Evolutionary conservation across 2,329 filamentous ascomycete species (phyloP).

Genomic region (Metarhizium brunneum): DNA sequence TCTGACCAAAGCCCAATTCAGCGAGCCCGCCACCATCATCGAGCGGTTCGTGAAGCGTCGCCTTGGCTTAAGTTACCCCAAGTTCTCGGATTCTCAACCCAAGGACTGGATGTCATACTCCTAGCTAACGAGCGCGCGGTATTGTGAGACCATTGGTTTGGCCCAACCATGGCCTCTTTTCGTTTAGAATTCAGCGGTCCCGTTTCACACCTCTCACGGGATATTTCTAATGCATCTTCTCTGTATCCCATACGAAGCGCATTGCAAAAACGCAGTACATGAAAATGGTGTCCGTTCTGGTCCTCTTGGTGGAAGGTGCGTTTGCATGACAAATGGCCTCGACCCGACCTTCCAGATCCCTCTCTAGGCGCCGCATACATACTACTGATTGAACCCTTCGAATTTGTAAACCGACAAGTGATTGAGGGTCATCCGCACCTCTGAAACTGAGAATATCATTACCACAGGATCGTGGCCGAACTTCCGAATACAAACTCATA

Average conservation of each 20-base stretch:
- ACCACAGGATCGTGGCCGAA: not conserved
- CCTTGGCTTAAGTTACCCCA: not conserved
- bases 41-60: slow-evolving; percentile 13
- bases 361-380: slow-evolving; percentile 11
- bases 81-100: not conserved
- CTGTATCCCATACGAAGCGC: not conserved
- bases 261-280: not conserved
- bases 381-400: slow-evolving; percentile 6
- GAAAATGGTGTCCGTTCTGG: not conserved
- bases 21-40: slow-evolving; percentile 4
- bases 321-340: too few species aligned
- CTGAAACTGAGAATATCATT: not conserved
- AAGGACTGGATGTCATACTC: slow-evolving; percentile 3
- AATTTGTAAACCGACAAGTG: slow-evolving; percentile 9
- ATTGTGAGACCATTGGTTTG: not conserved
- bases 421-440: not conserved
- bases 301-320: not conserved
- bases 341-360: not conserved
- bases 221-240: not conserved
- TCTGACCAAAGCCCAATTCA: slow-evolving; percentile 1
- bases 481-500: not conserved
- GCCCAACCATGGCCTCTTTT: not conserved
- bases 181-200: not conserved
- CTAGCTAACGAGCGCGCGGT: not conserved
- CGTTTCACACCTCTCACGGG: not conserved